Evolutionary conservation across 768 basidiomycete species (phyloP).

Genomic region (Amanita pallidorosea): DNA sequence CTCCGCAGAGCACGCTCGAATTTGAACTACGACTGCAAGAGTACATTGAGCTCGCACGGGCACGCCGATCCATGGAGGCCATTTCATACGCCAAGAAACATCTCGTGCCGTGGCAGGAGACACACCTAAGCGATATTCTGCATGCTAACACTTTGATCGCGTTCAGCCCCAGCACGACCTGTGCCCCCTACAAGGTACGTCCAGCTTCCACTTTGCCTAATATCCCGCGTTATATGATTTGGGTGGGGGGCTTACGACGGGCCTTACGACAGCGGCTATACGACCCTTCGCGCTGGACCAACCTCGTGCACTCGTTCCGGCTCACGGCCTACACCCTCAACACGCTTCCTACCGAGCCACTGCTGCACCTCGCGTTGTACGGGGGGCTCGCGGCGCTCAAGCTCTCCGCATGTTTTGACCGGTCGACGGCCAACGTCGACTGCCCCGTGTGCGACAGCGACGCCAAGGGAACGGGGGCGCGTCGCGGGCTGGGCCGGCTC

Average conservation of each 20-base stretch:
- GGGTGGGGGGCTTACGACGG: no score
- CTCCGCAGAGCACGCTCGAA: conserved; percentile 80
- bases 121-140: conserved; percentile 67
- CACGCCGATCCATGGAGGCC: conserved; percentile 56
- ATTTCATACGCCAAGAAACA: conserved; percentile 80
- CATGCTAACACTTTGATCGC: conserved; percentile 72
- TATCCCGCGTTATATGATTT: not conserved
- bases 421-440: conserved; percentile 57
- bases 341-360: conserved; percentile 76
- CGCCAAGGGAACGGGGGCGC: conserved; percentile 15
- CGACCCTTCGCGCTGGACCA: conserved; percentile 67
- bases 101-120: conserved; percentile 72
- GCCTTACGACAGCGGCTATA: conserved; percentile 61
- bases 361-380: conserved; percentile 80
- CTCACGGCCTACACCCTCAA: conserved; percentile 81
- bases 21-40: conserved; percentile 94
- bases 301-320: conserved; percentile 71
- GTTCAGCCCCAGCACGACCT: conserved; percentile 58
- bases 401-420: conserved; percentile 71
- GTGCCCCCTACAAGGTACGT: conserved; percentile 68
- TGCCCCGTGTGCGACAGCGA: conserved; percentile 85
- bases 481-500: conserved; percentile 57
- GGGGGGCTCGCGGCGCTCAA: conserved; percentile 89
- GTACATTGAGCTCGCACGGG: conserved; percentile 84
- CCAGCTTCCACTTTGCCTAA: conserved; percentile 7